Conservation (phyloP, 2,329 filamentous ascomycete genomes). For the Botryotinia globosa region DNA sequence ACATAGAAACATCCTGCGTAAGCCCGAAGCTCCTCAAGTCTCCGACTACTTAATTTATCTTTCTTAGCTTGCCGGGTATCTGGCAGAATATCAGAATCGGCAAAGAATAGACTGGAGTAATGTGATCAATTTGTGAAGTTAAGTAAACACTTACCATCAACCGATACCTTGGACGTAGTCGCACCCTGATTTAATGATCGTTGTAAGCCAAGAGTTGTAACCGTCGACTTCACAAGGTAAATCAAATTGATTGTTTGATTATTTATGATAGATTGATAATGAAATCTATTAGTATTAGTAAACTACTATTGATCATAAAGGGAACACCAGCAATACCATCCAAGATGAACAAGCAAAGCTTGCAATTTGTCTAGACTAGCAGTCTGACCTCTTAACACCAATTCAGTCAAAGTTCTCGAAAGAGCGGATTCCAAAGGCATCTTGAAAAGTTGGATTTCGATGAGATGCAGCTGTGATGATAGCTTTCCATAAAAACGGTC, state of each 20-base stretch:
- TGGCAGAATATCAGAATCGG: constrained; percentile 12
- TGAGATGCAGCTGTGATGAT: constrained; percentile 23
- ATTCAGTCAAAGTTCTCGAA: constrained; percentile 24
- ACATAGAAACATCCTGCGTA: constrained; percentile 25
- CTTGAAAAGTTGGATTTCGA: constrained; percentile 19
- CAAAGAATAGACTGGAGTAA: background rate
- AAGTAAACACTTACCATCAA: background rate
- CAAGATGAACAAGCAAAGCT: constrained; percentile 33
- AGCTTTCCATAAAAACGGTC: constrained; percentile 25
- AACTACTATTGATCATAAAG: background rate
- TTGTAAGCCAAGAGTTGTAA: background rate
- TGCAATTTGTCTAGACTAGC: constrained; percentile 36
- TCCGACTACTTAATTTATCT: constrained; percentile 14
- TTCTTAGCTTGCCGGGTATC: constrained; percentile 23
- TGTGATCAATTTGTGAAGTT: background rate
- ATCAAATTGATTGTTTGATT: constrained; percentile 29
- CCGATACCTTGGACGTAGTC: background rate
- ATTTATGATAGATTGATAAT: constrained; percentile 27
- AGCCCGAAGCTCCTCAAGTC: constrained; percentile 29
- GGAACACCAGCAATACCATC: constrained; percentile 24
- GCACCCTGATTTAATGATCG: background rate
- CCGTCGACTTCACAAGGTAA: constrained; percentile 14
- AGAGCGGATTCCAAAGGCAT: constrained; percentile 20
- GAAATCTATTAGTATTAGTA: constrained; percentile 19
- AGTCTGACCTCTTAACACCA: constrained; percentile 26